A percentile compares a stretch with the other conserved stretches of the same genome.
These are phyloP conservation scores for Coemansia furcata DNA, from an alignment of 192 early-diverging fungal species.

Conservation along the genomic window DNA sequence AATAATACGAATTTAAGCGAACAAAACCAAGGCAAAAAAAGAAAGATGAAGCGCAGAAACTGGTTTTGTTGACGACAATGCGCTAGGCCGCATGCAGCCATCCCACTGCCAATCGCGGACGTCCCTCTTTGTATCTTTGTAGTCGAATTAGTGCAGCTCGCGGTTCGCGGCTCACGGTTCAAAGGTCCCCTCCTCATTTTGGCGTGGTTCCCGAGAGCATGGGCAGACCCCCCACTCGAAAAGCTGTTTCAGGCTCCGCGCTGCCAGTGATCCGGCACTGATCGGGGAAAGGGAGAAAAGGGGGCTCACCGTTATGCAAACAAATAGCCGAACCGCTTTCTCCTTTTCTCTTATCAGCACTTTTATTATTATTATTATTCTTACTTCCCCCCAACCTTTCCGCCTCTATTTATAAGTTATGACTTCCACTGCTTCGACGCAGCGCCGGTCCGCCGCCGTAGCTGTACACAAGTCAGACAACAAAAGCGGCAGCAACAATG, in stretches of 20 bases:
- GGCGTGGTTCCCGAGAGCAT: not conserved
- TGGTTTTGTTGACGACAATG: not conserved
- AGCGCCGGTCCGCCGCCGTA: not conserved
- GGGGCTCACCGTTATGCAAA: not conserved
- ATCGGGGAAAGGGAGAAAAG: not conserved
- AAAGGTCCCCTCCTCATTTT: not conserved
- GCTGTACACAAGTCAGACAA: not conserved
- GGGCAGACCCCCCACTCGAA: not conserved
- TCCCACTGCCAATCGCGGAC: not conserved
- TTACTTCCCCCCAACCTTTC: not conserved
- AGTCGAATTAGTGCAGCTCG: not conserved
- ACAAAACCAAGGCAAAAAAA: not conserved
- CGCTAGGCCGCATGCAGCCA: not conserved
- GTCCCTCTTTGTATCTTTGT: constrained; percentile 1
- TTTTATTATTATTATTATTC: not conserved
- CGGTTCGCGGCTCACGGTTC: constrained; percentile 2
- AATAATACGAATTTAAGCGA: not conserved
- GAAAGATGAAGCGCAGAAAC: not conserved
- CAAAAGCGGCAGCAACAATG: not conserved
- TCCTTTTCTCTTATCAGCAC: not conserved
- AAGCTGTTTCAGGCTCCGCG: not conserved
- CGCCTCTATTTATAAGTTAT: not conserved
- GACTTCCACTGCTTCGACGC: constrained; percentile 1
- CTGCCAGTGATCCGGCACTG: not conserved
- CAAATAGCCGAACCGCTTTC: not conserved